These are phyloP conservation scores for Fagus crenata DNA, from an alignment of 306 rosid species.

Conservation along the genomic window DNA sequence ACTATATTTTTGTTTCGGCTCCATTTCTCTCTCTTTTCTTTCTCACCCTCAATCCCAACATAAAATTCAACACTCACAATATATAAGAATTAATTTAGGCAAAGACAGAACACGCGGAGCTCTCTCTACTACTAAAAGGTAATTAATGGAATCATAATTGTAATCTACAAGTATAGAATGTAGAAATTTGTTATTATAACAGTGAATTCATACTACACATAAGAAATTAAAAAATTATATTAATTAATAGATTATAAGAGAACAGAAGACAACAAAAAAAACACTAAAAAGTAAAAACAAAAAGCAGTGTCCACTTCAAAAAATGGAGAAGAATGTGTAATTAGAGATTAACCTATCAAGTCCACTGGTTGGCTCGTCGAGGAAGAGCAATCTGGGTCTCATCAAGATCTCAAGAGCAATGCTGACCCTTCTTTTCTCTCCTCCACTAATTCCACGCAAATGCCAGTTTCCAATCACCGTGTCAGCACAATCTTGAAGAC, in stretches of 20 bases:
- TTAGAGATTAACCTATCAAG: constrained; percentile 66
- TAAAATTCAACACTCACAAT: too few relatives aligned
- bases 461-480: constrained; percentile 97
- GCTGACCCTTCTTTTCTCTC: constrained; percentile 94
- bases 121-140: not conserved
- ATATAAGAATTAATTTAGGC: not conserved
- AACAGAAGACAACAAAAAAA: too few relatives aligned
- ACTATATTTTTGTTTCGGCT: too few relatives aligned
- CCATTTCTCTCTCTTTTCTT: too few relatives aligned
- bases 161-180: too few relatives aligned
- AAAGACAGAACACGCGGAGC: not conserved
- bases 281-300: not conserved
- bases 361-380: constrained; percentile 97
- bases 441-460: constrained; percentile 93
- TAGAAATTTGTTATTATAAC: too few relatives aligned
- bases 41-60: too few relatives aligned
- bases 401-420: constrained; percentile 89
- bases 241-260: too few relatives aligned
- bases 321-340: not conserved
- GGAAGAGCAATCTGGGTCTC: constrained; percentile 88
- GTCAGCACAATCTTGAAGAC: constrained; percentile 94
- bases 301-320: not conserved
- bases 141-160: too few relatives aligned
- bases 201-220: too few relatives aligned
- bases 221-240: too few relatives aligned